These are phyloP conservation scores for Podospora tetraspora DNA, from an alignment of 495 filamentous ascomycete species.

Conservation along the genomic window DNA sequence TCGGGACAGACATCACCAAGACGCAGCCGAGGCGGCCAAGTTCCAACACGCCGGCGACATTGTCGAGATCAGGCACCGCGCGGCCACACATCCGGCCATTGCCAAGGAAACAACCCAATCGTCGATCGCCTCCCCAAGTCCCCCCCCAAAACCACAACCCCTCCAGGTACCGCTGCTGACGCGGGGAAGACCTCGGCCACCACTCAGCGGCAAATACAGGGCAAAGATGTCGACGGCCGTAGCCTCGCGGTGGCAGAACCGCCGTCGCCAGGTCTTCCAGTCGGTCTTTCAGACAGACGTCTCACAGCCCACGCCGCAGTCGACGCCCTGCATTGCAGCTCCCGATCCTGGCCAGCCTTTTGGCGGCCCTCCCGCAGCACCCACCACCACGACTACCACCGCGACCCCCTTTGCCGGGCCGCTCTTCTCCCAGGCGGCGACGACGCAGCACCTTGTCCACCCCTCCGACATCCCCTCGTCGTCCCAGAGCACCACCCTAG, in stretches of 20 bases:
- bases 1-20: neutral
- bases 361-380: slow-evolving; percentile 27
- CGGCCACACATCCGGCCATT: neutral
- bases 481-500: slow-evolving; percentile 14
- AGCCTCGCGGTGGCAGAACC: slow-evolving; percentile 37
- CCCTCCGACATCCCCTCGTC: slow-evolving; percentile 8
- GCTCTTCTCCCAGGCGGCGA: slow-evolving; percentile 12
- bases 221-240: slow-evolving; percentile 25
- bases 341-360: slow-evolving; percentile 36
- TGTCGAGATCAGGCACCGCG: neutral
- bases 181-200: neutral
- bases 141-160: neutral
- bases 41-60: neutral
- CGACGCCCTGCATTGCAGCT: slow-evolving; percentile 33
- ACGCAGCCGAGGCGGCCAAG: neutral
- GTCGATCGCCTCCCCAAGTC: neutral
- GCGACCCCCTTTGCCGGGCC: slow-evolving; percentile 4
- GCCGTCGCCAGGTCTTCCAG: slow-evolving; percentile 42
- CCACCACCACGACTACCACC: neutral
- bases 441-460: slow-evolving; percentile 10
- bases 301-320: slow-evolving; percentile 41
- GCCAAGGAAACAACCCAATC: neutral
- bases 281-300: slow-evolving; percentile 47
- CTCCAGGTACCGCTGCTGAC: neutral
- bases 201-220: neutral